Conservation (phyloP, 805 yeast species). For the Wilhelminamyces savonicus region DNA sequence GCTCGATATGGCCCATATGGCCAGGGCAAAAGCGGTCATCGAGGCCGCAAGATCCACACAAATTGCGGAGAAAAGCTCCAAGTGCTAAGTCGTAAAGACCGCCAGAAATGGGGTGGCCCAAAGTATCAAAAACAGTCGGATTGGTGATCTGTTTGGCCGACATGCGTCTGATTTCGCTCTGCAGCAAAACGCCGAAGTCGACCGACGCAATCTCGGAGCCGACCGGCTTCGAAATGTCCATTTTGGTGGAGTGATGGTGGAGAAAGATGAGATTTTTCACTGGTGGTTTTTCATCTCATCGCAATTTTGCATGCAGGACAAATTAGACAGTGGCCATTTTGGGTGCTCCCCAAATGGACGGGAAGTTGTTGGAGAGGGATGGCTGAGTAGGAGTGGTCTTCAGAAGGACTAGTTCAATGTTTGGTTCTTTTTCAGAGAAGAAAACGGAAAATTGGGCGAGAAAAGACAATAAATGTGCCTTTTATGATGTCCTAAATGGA, state of each 20-base stretch:
- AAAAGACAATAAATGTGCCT: no score
- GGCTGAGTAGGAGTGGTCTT: no score
- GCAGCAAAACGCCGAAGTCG: slow-evolving; percentile 80
- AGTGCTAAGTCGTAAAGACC: slow-evolving; percentile 93
- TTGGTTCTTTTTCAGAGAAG: no score
- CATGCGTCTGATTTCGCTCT: slow-evolving; percentile 75
- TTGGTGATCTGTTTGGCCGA: slow-evolving; percentile 95
- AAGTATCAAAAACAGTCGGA: slow-evolving; percentile 90
- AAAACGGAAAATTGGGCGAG: no score
- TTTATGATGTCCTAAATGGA: no score
- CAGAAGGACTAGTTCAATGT: no score
- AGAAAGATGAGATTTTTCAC: background rate
- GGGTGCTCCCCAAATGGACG: no score
- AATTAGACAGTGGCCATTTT: no score
- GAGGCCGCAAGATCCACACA: slow-evolving; percentile 93
- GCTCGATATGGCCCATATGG: slow-evolving; percentile 95
- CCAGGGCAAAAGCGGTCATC: slow-evolving; percentile 96
- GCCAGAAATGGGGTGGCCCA: slow-evolving; percentile 92
- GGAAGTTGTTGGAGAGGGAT: no score
- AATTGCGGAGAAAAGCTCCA: slow-evolving; percentile 86
- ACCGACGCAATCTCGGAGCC: slow-evolving; percentile 92
- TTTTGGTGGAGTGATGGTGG: slow-evolving; percentile 20
- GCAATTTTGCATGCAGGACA: no score
- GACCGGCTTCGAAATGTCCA: slow-evolving; percentile 96
- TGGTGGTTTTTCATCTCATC: no score